phyloP scores from a whole-genome alignment of 495 filamentous ascomycete genomes.

The Letharia lupina region DNA sequence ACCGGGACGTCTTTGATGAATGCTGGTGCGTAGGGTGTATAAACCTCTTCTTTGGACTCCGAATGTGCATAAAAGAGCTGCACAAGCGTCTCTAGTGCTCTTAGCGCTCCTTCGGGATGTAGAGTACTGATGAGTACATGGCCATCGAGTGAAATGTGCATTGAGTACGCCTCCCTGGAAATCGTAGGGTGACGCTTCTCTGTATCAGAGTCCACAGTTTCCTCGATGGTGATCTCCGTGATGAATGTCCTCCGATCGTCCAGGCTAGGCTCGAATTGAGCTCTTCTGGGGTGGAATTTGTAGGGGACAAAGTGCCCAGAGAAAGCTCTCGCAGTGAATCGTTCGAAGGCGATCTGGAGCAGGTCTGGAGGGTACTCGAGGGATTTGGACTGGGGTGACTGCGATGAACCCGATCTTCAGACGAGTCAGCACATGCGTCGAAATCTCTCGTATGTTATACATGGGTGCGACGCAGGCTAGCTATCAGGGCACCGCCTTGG shows the following conservation, averaged over 20 bases:
- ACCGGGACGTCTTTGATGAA: slow-evolving; percentile 56
- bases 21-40: slow-evolving; percentile 59
- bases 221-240: slow-evolving; percentile 31
- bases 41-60: slow-evolving; percentile 39
- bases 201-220: neutral
- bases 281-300: slow-evolving; percentile 63
- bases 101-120: slow-evolving; percentile 56
- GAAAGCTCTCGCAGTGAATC: slow-evolving; percentile 48
- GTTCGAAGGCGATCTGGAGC: slow-evolving; percentile 35
- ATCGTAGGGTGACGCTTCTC: neutral
- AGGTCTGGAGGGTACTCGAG: slow-evolving; percentile 21
- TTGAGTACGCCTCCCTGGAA: slow-evolving; percentile 59
- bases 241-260: slow-evolving; percentile 33
- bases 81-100: slow-evolving; percentile 58
- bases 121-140: slow-evolving; percentile 49
- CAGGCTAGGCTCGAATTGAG: slow-evolving; percentile 30
- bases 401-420: neutral
- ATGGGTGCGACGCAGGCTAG: neutral
- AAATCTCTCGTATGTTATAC: neutral
- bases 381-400: too few relatives aligned
- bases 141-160: slow-evolving; percentile 46
- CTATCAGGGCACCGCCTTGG: neutral
- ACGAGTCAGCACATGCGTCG: too few relatives aligned
- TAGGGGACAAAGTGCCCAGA: slow-evolving; percentile 59
- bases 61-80: slow-evolving; percentile 70